These are phyloP conservation scores for Mortierella sp. DNA, from an alignment of 371 early-diverging fungal genomes.

Conservation along the genomic window DNA sequence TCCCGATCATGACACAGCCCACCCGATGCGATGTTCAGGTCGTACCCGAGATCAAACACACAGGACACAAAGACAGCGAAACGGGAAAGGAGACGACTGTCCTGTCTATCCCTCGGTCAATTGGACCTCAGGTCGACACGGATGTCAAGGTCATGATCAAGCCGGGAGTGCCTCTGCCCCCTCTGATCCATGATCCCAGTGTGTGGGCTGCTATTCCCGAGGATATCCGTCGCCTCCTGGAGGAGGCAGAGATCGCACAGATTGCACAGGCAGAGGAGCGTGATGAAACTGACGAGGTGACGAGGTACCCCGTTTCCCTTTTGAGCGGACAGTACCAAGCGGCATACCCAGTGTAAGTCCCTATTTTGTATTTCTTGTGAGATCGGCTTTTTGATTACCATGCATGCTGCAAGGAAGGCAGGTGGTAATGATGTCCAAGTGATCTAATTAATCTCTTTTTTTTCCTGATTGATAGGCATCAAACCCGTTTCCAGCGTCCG, in stretches of 20 bases:
- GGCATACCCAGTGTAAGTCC: constrained; percentile 66
- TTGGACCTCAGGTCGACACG: constrained; percentile 44
- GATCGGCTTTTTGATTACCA: neutral
- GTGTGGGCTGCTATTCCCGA: constrained; percentile 53
- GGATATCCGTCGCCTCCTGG: constrained; percentile 40
- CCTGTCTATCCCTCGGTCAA: constrained; percentile 50
- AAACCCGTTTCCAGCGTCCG: constrained; percentile 64
- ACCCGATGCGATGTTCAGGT: constrained; percentile 43
- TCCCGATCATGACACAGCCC: constrained; percentile 73
- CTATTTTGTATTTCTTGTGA: neutral
- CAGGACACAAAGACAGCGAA: neutral
- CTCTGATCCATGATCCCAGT: constrained; percentile 38
- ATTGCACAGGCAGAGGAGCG: constrained; percentile 1
- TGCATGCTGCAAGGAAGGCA: neutral
- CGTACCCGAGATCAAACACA: neutral
- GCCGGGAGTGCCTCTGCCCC: constrained; percentile 30
- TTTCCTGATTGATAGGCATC: constrained; percentile 53
- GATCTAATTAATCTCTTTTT: neutral
- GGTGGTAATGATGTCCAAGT: neutral
- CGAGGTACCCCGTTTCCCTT: constrained; percentile 67
- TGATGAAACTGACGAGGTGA: constrained; percentile 51
- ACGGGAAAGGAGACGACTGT: constrained; percentile 6
- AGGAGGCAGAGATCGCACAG: constrained; percentile 20
- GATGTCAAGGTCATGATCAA: constrained; percentile 40
- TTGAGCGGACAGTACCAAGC: constrained; percentile 72